phyloP scores from a whole-genome alignment of 495 filamentous ascomycete species.

The Bryoglossum gracile region DNA sequence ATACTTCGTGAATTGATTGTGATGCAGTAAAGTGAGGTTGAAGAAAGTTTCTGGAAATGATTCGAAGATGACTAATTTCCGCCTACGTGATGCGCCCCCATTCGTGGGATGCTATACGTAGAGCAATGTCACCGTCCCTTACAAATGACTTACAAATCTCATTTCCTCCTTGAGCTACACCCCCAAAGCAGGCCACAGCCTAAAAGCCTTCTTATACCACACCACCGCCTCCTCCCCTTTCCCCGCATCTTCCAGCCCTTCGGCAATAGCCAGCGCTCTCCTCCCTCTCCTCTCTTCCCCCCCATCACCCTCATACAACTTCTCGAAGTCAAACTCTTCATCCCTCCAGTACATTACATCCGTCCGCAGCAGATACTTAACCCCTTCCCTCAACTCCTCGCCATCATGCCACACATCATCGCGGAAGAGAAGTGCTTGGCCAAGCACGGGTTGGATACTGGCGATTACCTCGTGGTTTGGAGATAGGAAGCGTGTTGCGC shows the following conservation, averaged over 20 bases:
- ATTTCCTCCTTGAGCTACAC: too few species aligned
- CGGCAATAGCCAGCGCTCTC: conserved; percentile 1
- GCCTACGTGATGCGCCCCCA: too few species aligned
- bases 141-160: too few species aligned
- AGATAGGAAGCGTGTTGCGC: conserved; percentile 11
- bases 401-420: conserved; percentile 15
- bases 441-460: not conserved
- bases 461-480: not conserved
- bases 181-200: not conserved
- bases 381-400: not conserved
- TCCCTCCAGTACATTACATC: conserved; percentile 14
- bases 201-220: conserved; percentile 8
- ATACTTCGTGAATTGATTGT: too few species aligned
- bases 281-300: conserved; percentile 1
- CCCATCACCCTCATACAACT: not conserved
- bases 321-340: conserved; percentile 1
- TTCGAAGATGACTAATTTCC: too few species aligned
- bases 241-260: conserved; percentile 6
- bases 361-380: conserved; percentile 12
- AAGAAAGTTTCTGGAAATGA: too few species aligned
- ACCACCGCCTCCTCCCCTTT: not conserved
- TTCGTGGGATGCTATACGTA: too few species aligned
- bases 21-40: too few species aligned
- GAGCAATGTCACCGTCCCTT: too few species aligned
- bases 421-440: conserved; percentile 7